Evolutionary conservation across 2,329 filamentous ascomycete species (phyloP), one percentile per base, ranked within the genome.

Genomic region (Hypoxylon sp.): DNA sequence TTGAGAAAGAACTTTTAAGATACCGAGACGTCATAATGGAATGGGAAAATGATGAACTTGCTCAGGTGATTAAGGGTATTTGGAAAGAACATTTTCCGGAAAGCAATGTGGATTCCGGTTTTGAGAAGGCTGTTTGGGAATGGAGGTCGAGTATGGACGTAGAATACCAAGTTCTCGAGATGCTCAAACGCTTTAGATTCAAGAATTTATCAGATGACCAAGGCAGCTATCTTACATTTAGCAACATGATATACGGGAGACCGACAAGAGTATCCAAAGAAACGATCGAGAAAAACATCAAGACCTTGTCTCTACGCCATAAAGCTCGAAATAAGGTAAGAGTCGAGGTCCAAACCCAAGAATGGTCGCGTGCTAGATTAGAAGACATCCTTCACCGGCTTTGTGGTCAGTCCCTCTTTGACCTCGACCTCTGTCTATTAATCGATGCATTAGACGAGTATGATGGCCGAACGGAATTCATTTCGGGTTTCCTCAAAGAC

Each of bases 361-460:
- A 43, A 25, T 55, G 51, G 51, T 17, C 51, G 1, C 36, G 32
- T 1, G 14, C 21, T 38, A 55, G n/a, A 14, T 14, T 55, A 21
- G 36, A 41, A 25, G 23, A 55, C 5, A 28, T 34, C 14, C 36
- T 55, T 55, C 23, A 41, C 13, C 13, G 19, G 14, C 36, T n/a
- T 30, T 55, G 19, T 38, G 23, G 5, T 14, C 51, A 55, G 7
- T n/a, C 21, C 9, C 32, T 41, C 9, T 41, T 55, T 14, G 5
- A 43, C 6, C 23, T 55, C 13, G 34, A 43, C n/a, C 25, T 55
- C 14, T 43, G 34, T 14, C 21, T 55, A 14, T 43, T 55, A 2
- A 7, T 55, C 5, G 51, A 43, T 10, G 51, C 51, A 5, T 30
- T 55, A 6, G 51, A 55, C 36, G 51, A 55, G 23, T 55, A 41